Percentiles rank a stretch among this genome's conserved stretches.
These are phyloP conservation scores for Vitis cinerea DNA, from an alignment of 164 flowering plant species.

Conservation along the genomic window DNA sequence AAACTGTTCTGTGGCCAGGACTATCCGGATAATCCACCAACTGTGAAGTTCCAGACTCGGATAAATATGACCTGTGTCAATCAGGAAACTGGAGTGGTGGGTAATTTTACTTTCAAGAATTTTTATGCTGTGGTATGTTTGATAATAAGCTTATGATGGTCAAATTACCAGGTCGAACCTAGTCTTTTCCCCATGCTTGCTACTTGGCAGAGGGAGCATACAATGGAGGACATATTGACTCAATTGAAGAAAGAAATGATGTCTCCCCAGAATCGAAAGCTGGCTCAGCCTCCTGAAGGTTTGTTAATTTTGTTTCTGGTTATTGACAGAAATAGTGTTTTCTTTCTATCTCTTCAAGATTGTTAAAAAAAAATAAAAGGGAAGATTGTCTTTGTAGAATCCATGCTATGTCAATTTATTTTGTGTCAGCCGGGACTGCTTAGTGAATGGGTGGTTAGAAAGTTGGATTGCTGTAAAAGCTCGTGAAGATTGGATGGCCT, in stretches of 20 bases:
- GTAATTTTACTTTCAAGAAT: slow-evolving; percentile 11
- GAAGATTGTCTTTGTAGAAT: background rate
- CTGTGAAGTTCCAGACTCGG: slow-evolving; percentile 70
- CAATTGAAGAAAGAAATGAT: slow-evolving; percentile 82
- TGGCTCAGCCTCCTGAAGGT: slow-evolving; percentile 85
- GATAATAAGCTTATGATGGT: slow-evolving; percentile 6
- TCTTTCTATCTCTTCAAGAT: background rate
- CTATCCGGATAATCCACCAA: slow-evolving; percentile 73
- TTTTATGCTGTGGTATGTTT: background rate
- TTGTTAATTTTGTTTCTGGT: background rate
- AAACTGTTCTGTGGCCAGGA: slow-evolving; percentile 76
- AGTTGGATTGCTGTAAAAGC: background rate
- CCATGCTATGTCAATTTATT: background rate
- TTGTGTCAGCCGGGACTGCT: background rate
- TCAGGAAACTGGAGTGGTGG: slow-evolving; percentile 77
- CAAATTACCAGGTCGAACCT: slow-evolving; percentile 66
- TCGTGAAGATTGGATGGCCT: background rate
- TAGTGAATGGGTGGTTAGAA: background rate
- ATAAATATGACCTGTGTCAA: slow-evolving; percentile 83
- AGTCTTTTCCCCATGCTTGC: slow-evolving; percentile 70
- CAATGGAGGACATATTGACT: slow-evolving; percentile 76
- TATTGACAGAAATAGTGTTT: no score
- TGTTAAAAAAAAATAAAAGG: background rate
- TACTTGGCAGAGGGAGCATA: slow-evolving; percentile 68
- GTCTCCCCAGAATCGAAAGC: slow-evolving; percentile 76